Evolutionary conservation across 169 alveolate species (phyloP).

Genomic region (Eimeria tenella): DNA sequence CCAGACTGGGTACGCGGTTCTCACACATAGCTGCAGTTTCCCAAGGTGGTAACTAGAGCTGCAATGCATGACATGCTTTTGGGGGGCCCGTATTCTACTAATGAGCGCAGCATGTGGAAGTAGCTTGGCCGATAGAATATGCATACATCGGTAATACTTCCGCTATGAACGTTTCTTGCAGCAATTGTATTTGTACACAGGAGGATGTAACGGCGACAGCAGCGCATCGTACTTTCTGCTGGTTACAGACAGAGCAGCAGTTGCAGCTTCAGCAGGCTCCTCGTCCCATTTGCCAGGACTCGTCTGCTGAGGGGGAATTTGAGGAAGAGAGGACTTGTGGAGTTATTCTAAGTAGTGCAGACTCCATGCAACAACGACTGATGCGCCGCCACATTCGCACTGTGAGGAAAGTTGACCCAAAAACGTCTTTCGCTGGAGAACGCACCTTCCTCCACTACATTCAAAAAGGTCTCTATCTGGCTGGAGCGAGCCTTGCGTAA

Average conservation of each 20-base stretch:
- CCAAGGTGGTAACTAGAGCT: no score
- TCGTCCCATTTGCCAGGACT: conserved; percentile 30
- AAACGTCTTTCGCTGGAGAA: conserved; percentile 88
- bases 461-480: conserved; percentile 82
- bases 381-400: conserved; percentile 63
- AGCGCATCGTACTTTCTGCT: conserved; percentile 60
- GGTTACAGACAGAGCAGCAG: conserved; percentile 60
- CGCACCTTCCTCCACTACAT: conserved; percentile 87
- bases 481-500: conserved; percentile 68
- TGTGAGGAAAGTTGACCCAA: conserved; percentile 86
- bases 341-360: conserved; percentile 39
- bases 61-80: no score
- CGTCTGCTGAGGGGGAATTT: conserved; percentile 30
- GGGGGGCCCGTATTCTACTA: no score
- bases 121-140: no score
- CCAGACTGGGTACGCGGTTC: conserved; percentile 36
- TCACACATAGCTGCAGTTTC: no score
- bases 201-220: conserved; percentile 59
- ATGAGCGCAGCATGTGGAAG: no score
- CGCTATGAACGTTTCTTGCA: no score
- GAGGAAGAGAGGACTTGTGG: conserved; percentile 22
- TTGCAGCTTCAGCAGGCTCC: conserved; percentile 71
- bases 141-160: no score
- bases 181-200: conserved; percentile 15
- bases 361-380: conserved; percentile 59